Evolutionary conservation across 352 stramenopile genomes (phyloP), one percentile per base, ranked within the genome.

Genomic region (Elongisporangium anandrum): DNA sequence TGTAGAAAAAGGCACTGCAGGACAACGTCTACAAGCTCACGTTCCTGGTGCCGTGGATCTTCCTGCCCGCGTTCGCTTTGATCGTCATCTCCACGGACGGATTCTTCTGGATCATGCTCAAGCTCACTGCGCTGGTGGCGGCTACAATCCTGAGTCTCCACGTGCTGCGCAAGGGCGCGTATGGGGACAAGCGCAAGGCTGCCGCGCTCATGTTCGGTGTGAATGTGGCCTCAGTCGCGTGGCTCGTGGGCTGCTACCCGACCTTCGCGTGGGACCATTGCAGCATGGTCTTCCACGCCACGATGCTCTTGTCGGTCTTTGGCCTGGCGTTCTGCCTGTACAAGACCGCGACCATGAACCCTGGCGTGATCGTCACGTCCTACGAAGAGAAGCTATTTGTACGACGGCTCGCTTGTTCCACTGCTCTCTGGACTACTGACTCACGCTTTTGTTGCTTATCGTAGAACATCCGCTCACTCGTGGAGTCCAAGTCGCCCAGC

Each of bases 171-270:
- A 69, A 70, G 23, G 79, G 84, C 0, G 75, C 81, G 5, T 91
- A 93, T 57, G 78, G 79, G 15, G 75, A 90, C 65, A 91, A 90
- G 49, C 71, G 82, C 23, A 93, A 93, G 54, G 81, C 79, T 9
- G 81, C 81, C 6, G 69, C 77, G 20, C 70, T 91, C 41, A 75
- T 90, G 73, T 83, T 93, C 12, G 84, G 84, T 19, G 64, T 91
- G 50, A 93, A 91, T 47, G 70, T 88, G n/a, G 76, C 79, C 23
- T 91, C 81, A 8, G 81, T 89, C 22, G 72, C 64, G 26, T 89
- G 77, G 66, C 74, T 93, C 59, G 70, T 81, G n/a, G 59, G 57
- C 4, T 68, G 59, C 54, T 85, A 88, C 39, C 66, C 77, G 39
- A 29, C 16, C 13, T 81, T 80, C 20, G 68, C 59, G 6, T 34